phyloP scores from a whole-genome alignment of 2,329 filamentous ascomycete species.

The Paracoccidioides lutzii region DNA sequence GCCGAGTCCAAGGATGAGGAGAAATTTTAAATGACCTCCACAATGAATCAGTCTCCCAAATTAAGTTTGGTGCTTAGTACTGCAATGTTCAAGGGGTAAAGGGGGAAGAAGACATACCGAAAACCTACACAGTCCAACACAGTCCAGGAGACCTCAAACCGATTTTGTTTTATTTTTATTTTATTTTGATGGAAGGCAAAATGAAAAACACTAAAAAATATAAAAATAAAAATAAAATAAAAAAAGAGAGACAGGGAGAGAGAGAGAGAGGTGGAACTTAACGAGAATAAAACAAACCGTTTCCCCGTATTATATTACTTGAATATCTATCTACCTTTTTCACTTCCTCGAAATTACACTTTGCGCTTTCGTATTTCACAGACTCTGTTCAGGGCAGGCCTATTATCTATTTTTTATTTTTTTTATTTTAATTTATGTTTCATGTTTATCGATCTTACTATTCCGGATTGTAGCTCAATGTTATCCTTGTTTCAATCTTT shows the following conservation, averaged over 20 bases:
- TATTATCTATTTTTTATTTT: not conserved
- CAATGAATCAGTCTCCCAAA: not conserved
- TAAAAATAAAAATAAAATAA: not conserved
- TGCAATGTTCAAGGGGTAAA: not conserved
- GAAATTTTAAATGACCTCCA: not conserved
- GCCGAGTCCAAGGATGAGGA: not conserved
- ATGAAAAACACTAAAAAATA: not conserved
- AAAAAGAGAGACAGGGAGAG: too few relatives aligned
- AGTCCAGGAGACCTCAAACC: conserved; percentile 1
- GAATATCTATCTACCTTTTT: not conserved
- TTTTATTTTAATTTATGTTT: too few relatives aligned
- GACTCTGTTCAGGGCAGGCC: conserved; percentile 2
- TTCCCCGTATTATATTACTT: not conserved
- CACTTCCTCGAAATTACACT: not conserved
- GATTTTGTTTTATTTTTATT: too few relatives aligned
- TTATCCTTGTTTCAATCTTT: not conserved
- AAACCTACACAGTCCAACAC: not conserved
- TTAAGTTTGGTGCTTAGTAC: not conserved
- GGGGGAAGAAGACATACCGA: too few relatives aligned
- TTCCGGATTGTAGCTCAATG: not conserved
- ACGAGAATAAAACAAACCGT: not conserved
- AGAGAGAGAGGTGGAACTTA: not conserved
- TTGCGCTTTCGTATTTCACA: not conserved
- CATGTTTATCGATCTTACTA: not conserved
- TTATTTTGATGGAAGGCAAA: too few relatives aligned